These are phyloP conservation scores for Diplosphaera chodatii DNA, from an alignment of 139 green algal species.

Conservation along the genomic window DNA sequence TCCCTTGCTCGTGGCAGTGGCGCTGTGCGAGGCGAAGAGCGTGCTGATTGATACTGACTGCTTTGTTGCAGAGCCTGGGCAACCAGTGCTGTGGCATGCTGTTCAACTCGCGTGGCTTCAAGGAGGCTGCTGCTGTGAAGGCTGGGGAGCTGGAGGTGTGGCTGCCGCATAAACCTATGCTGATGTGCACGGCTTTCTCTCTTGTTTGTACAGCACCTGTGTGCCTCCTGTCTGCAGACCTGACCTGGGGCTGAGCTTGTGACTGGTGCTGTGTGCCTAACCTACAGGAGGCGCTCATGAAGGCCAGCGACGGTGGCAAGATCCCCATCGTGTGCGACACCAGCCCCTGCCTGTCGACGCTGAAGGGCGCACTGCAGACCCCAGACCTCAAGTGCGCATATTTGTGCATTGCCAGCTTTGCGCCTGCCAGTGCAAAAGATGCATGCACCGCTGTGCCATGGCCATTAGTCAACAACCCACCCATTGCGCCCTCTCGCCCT, in stretches of 20 bases:
- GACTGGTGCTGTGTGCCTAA: not conserved
- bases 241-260: no score
- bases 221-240: no score
- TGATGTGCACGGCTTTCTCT: not conserved
- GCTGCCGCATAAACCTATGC: not conserved
- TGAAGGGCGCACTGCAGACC: conserved; percentile 72
- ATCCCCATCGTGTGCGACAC: conserved; percentile 91
- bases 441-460: no score
- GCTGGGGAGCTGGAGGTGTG: conserved; percentile 60
- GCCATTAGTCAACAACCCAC: no score
- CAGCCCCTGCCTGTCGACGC: conserved; percentile 79
- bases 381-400: conserved; percentile 45
- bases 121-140: conserved; percentile 64
- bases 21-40: no score
- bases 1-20: no score
- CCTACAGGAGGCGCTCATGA: conserved; percentile 53
- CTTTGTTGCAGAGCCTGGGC: conserved; percentile 21
- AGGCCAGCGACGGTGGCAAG: conserved; percentile 82
- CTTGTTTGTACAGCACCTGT: no score
- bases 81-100: conserved; percentile 90
- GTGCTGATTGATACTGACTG: no score
- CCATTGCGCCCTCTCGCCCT: no score
- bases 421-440: not conserved
- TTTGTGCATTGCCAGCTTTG: not conserved
- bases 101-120: conserved; percentile 90